Conservation (phyloP, 2,329 filamentous ascomycete genomes). For the Rhytidhysteron rufulum region DNA sequence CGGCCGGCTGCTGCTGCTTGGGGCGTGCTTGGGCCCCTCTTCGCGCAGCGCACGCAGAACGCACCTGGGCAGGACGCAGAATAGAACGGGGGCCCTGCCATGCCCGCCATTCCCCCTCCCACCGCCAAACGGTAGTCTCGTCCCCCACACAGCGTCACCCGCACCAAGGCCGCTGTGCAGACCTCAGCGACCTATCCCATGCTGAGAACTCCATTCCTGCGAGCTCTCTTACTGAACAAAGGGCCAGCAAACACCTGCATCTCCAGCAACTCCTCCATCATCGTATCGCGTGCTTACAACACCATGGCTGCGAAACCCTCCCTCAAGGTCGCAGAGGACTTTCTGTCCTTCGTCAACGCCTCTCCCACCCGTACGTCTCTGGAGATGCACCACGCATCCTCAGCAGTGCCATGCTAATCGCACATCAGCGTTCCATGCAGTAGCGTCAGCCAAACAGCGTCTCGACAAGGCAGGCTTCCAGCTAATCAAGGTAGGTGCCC, state of each 20-base stretch:
- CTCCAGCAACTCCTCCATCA: slow-evolving; percentile 4
- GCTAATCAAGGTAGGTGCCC: slow-evolving; percentile 62
- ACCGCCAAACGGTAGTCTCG: not conserved
- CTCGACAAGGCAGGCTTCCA: slow-evolving; percentile 82
- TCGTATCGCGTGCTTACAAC: slow-evolving; percentile 15
- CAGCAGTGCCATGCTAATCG: slow-evolving; percentile 6
- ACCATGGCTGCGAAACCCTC: slow-evolving; percentile 38
- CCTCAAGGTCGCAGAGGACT: slow-evolving; percentile 64
- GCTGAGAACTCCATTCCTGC: slow-evolving; percentile 5
- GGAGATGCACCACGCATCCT: not conserved
- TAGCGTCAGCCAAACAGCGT: slow-evolving; percentile 70
- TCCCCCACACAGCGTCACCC: slow-evolving; percentile 1
- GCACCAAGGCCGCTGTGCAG: slow-evolving; percentile 4
- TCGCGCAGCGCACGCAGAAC: too few species aligned
- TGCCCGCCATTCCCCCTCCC: not conserved
- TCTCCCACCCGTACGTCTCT: slow-evolving; percentile 77
- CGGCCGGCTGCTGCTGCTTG: not conserved
- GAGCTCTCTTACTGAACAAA: slow-evolving; percentile 7
- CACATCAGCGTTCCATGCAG: slow-evolving; percentile 84
- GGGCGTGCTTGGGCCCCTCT: not conserved
- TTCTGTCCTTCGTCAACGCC: slow-evolving; percentile 88
- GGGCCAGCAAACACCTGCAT: slow-evolving; percentile 7
- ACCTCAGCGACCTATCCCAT: slow-evolving; percentile 13
- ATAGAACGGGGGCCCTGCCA: too few species aligned
- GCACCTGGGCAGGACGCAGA: too few species aligned